Evolutionary conservation across 2,329 filamentous ascomycete genomes (phyloP), one percentile per base, ranked within the genome.

Genomic region (Chrysosporium queenslandicum): DNA sequence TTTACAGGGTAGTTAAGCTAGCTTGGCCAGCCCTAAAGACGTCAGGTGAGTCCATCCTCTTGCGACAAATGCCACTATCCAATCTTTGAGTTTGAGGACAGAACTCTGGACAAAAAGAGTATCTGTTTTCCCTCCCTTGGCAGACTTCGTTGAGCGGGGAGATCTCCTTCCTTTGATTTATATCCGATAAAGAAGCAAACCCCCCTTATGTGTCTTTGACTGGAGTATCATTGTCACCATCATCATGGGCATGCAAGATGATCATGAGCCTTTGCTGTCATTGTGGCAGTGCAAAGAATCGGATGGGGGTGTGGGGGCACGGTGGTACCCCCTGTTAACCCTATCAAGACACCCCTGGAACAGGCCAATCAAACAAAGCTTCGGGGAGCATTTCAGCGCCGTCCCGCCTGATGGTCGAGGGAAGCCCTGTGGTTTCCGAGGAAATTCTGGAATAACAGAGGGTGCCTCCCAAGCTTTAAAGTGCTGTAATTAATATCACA

Each of bases 391-490:
- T 12, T 46, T 34, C 43, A 9, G 16, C n/a, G 18, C 29, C 16
- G 43, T 46, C 43, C 43, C 43, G 16, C 27, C 27, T 27, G 30
- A 36, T n/a, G 32, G 5, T 46, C 30, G 45, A 47, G 45, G 45
- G 7, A 46, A 46, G 43, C 39, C 48, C 48, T 50, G 40, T 29
- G 23, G 41, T 52, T 52, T 52, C 40, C 30, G 30, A 52, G 29
- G 49, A 46, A 36, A 25, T 52, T 52, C 49, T 46, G 41, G 49
- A 52, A 52, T n/a, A n/a, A n/a, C n/a, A n/a, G n/a, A n/a, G n/a
- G n/a, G n/a, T n/a, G 29, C 14, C 32, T 32, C 27, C 20, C 20
- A 47, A 27, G 29, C 16, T 23, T 23, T n/a, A 32, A 36, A n/a
- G 14, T 23, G 21, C 39, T 25, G 42, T 45, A 30, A 20, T 20